Evolutionary conservation across 2,329 filamentous ascomycete genomes (phyloP).

Genomic region (Paramyrothecium roridum): DNA sequence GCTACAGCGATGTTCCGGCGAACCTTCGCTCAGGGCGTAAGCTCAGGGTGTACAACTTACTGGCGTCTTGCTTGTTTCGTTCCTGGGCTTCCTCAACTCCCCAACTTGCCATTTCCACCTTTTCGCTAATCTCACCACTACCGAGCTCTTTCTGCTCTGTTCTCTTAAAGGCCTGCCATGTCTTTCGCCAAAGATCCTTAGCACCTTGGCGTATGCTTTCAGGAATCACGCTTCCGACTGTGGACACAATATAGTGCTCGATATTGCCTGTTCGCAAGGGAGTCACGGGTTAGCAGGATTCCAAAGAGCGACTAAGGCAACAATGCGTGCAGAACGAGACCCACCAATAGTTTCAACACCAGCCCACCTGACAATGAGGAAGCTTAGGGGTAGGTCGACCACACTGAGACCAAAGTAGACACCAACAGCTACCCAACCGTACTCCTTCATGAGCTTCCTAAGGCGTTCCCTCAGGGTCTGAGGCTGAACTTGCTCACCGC

Average conservation of each 20-base stretch:
- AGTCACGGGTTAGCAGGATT: neutral
- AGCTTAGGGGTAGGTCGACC: slow-evolving; percentile 93
- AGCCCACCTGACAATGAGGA: slow-evolving; percentile 76
- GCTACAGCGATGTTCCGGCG: neutral
- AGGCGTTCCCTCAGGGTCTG: slow-evolving; percentile 64
- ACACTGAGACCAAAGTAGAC: slow-evolving; percentile 82
- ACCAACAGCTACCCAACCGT: slow-evolving; percentile 91
- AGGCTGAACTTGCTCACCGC: slow-evolving; percentile 16
- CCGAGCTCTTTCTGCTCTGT: slow-evolving; percentile 40
- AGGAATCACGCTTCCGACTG: slow-evolving; percentile 57
- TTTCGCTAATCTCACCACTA: slow-evolving; percentile 39
- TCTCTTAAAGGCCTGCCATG: slow-evolving; percentile 43
- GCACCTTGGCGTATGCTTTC: slow-evolving; percentile 39
- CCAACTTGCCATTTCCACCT: slow-evolving; percentile 51
- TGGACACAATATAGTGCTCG: slow-evolving; percentile 66
- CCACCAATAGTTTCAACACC: slow-evolving; percentile 83
- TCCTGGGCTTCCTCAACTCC: slow-evolving; percentile 63
- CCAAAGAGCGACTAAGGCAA: neutral
- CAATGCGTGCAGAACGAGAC: slow-evolving; percentile 10
- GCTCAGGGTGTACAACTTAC: slow-evolving; percentile 51
- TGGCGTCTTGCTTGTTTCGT: slow-evolving; percentile 63
- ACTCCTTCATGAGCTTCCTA: slow-evolving; percentile 83
- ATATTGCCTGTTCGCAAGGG: slow-evolving; percentile 41
- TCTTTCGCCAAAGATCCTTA: slow-evolving; percentile 48
- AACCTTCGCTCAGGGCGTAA: too few relatives aligned